phyloP scores from a whole-genome alignment of 2,329 filamentous ascomycete genomes.

The Colletotrichum sp. region DNA sequence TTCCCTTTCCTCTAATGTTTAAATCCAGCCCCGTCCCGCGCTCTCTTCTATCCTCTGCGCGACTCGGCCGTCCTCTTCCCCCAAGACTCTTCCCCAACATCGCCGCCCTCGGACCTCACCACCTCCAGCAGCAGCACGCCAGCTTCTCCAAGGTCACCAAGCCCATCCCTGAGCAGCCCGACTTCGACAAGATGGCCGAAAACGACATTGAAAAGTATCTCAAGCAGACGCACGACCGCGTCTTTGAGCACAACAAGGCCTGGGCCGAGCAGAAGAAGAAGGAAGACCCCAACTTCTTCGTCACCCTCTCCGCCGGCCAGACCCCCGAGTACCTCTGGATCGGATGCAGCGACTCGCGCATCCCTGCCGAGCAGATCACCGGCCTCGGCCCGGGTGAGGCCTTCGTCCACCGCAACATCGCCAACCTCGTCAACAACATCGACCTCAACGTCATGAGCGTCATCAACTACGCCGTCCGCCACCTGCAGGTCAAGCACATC shows the following conservation, averaged over 20 bases:
- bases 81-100: background rate
- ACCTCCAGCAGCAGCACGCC: background rate
- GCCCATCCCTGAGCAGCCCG: background rate
- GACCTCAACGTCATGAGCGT: slow-evolving; percentile 84
- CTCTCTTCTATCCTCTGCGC: slow-evolving; percentile 1
- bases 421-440: slow-evolving; percentile 81
- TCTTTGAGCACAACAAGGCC: slow-evolving; percentile 71
- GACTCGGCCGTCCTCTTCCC: background rate
- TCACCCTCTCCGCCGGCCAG: slow-evolving; percentile 68
- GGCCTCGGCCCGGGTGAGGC: slow-evolving; percentile 87
- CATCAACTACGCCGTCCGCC: slow-evolving; percentile 84
- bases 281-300: slow-evolving; percentile 70
- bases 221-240: slow-evolving; percentile 66
- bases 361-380: slow-evolving; percentile 88
- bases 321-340: slow-evolving; percentile 82
- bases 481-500: slow-evolving; percentile 83
- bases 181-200: slow-evolving; percentile 19
- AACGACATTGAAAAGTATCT: slow-evolving; percentile 51
- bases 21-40: slow-evolving; percentile 8
- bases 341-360: slow-evolving; percentile 88
- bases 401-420: slow-evolving; percentile 95
- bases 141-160: background rate
- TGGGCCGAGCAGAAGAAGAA: slow-evolving; percentile 67
- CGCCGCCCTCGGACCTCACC: background rate
- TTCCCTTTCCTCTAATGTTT: slow-evolving; percentile 3